phyloP scores from a whole-genome alignment of 2,329 filamentous ascomycete species.

The Fusarium xyrophilum region DNA sequence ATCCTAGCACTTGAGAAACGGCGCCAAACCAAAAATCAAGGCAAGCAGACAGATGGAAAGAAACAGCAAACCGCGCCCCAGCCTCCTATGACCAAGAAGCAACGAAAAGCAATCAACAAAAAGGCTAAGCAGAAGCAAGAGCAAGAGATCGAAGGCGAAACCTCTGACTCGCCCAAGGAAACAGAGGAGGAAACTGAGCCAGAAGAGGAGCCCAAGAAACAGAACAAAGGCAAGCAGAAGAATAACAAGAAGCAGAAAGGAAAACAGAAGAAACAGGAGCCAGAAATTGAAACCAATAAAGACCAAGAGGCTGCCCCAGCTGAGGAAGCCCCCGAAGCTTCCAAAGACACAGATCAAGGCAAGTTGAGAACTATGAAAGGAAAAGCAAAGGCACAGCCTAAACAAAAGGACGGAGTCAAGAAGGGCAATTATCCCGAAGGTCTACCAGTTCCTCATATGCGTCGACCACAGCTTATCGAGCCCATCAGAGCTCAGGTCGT shows the following conservation, averaged over 20 bases:
- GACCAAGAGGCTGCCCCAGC: conserved; percentile 8
- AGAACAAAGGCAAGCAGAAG: conserved; percentile 21
- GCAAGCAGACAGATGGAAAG: conserved; percentile 24
- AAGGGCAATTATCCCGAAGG: conserved; percentile 40
- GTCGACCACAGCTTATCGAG: conserved; percentile 55
- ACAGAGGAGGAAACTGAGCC: conserved; percentile 21
- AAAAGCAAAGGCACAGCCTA: conserved; percentile 20
- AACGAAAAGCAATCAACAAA: conserved; percentile 17
- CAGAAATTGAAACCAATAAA: conserved; percentile 19
- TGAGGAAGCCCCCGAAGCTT: conserved; percentile 7
- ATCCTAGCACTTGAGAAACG: conserved; percentile 18
- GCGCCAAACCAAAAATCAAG: conserved; percentile 26
- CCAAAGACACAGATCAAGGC: conserved; percentile 29
- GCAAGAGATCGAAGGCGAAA: conserved; percentile 20
- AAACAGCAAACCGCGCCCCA: conserved; percentile 25
- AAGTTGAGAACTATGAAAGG: conserved; percentile 20
- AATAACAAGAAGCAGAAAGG: conserved; percentile 16
- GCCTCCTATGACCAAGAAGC: conserved; percentile 26
- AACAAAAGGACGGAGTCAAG: conserved; percentile 30
- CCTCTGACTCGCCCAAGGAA: conserved; percentile 23
- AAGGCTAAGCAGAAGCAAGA: conserved; percentile 14
- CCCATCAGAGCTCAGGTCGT: conserved; percentile 58
- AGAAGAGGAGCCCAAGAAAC: conserved; percentile 8
- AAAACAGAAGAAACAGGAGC: conserved; percentile 26
- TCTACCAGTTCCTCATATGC: conserved; percentile 43